A percentile compares a stretch with the other conserved stretches of the same genome.
These are phyloP conservation scores for Ganoderma resinaceum DNA, from an alignment of 1,284 basidiomycete genomes.

Conservation along the genomic window DNA sequence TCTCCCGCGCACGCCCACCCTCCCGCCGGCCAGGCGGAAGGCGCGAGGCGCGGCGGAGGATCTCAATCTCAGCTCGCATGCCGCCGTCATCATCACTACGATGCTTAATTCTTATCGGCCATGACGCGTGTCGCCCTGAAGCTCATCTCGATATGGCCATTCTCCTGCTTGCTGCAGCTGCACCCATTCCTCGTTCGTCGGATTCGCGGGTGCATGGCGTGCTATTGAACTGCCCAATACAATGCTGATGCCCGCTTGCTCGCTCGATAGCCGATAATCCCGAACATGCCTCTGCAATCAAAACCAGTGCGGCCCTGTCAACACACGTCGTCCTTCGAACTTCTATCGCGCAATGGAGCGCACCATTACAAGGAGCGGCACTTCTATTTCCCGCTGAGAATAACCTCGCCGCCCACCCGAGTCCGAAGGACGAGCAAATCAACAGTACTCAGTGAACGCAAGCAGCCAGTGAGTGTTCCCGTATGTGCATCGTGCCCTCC, in stretches of 20 bases:
- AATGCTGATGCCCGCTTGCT: background rate
- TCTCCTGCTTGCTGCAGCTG: background rate
- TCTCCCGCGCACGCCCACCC: constrained; percentile 16
- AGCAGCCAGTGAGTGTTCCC: background rate
- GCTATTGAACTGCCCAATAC: background rate
- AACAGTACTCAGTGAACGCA: background rate
- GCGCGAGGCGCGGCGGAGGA: background rate
- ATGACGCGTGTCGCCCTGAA: background rate
- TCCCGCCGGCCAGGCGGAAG: constrained; percentile 6
- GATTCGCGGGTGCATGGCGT: background rate
- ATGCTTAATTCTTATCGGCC: constrained; percentile 5
- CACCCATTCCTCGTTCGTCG: background rate
- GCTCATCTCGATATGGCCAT: background rate
- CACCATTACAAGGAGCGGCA: background rate
- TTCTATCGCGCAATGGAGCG: background rate
- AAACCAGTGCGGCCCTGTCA: background rate
- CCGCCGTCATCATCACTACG: background rate
- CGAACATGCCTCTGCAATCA: background rate
- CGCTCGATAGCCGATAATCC: background rate
- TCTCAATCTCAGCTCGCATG: background rate
- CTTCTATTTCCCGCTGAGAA: background rate
- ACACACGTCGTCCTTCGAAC: background rate
- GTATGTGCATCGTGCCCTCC: background rate
- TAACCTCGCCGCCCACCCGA: background rate
- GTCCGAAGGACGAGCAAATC: background rate